Evolutionary conservation across 352 stramenopile genomes (phyloP), one percentile per base, ranked within the genome.

Genomic region (Lagenidium giganteum): DNA sequence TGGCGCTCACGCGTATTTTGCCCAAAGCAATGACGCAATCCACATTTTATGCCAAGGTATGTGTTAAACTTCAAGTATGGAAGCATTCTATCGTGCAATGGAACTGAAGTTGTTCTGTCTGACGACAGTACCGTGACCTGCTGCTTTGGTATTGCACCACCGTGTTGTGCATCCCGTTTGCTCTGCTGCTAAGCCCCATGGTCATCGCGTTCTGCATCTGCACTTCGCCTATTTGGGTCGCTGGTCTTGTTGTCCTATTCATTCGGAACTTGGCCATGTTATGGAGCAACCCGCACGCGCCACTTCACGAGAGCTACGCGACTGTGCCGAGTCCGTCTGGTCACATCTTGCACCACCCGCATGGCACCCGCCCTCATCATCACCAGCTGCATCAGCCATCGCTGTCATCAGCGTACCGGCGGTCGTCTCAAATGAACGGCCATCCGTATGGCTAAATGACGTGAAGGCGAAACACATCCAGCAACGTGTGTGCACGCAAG

Each of bases 191-290:
- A 44, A 87, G 79, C 42, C 79, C 79, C 13, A 83, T 91, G 64
- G 28, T 84, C 27, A 91, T 91, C 39, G 77, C 79, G 22, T 55
- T 88, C 39, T 70, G 54, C 35, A 85, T 91, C 42, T 89, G 64
- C 52, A 87, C 74, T 27, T 87, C 79, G 27, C 79, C 79, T 8
- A 77, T 91, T 42, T 91, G 79, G 79, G 51, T 83, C 36, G 62
- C 73, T 24, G 76, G 61, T 3, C 51, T 87, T 13, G 47, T 61
- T 2, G 71, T 85, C 46, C 37, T 87, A 20, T 51, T 80, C 21
- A 70, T 87, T 33, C 75, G 76, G 8, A 47, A 63, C 23, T 47
- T 82, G n/a, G n/a, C n/a, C 16, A 28, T 75, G n/a, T 54, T 61
- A 3, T 55, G 62, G 27, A 50, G 55, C 25, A 59, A 66, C n/a